These are phyloP conservation scores for Hericium rajendrae DNA, from an alignment of 768 basidiomycete species.

Conservation along the genomic window DNA sequence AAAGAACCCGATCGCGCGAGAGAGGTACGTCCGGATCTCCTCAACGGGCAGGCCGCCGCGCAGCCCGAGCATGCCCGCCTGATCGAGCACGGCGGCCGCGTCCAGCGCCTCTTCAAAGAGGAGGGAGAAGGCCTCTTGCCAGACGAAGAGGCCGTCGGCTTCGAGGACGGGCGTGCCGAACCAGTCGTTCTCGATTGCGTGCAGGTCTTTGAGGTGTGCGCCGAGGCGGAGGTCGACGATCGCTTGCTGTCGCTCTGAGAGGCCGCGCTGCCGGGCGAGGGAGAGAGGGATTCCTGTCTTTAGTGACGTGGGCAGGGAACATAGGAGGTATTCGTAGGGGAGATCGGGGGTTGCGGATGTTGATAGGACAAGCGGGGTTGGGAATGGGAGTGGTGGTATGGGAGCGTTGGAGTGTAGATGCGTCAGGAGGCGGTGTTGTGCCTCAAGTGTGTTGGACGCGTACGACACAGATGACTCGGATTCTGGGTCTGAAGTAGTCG, in stretches of 20 bases:
- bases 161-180: constrained; percentile 43
- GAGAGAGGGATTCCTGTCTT: constrained; percentile 15
- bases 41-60: constrained; percentile 24
- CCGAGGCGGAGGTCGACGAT: constrained; percentile 56
- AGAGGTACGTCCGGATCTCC: constrained; percentile 40
- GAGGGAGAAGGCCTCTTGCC: constrained; percentile 65
- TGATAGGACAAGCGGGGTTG: background rate
- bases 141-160: constrained; percentile 40
- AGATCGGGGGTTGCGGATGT: background rate
- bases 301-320: constrained; percentile 13
- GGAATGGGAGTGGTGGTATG: background rate
- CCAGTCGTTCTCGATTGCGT: constrained; percentile 69
- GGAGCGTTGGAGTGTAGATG: background rate
- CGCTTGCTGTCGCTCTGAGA: constrained; percentile 28
- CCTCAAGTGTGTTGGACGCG: background rate
- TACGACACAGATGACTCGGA: background rate
- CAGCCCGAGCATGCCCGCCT: constrained; percentile 3
- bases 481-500: background rate
- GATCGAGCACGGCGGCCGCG: constrained; percentile 26
- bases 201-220: constrained; percentile 49
- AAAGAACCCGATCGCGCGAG: constrained; percentile 64
- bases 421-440: background rate
- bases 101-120: constrained; percentile 48
- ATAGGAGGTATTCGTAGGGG: constrained; percentile 43
- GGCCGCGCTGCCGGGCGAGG: constrained; percentile 28